Conservation (phyloP, 2,329 filamentous ascomycete genomes). For the Lithohypha guttulata region DNA sequence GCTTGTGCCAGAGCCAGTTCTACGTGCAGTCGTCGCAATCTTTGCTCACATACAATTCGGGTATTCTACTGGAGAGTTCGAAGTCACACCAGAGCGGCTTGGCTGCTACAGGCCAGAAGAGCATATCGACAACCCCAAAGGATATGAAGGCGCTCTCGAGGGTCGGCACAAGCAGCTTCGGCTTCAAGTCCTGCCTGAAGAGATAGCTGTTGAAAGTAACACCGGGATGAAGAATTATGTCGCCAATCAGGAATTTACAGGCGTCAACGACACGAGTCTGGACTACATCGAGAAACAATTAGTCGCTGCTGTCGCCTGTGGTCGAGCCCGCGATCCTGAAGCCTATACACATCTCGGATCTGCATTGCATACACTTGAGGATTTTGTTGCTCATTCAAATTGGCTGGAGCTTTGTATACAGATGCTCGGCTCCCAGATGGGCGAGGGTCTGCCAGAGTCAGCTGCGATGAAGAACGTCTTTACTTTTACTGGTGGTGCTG, state of each 20-base stretch:
- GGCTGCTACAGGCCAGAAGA: constrained; percentile 43
- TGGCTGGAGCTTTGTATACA: constrained; percentile 7
- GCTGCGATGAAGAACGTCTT: constrained; percentile 6
- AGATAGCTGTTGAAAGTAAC: constrained; percentile 1
- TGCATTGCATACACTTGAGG: constrained; percentile 6
- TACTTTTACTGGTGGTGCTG: constrained; percentile 3
- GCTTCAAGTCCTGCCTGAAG: constrained; percentile 3
- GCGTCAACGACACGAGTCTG: constrained; percentile 6
- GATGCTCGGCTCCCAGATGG: constrained; percentile 5
- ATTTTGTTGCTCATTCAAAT: constrained; percentile 8
- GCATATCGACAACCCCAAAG: constrained; percentile 51
- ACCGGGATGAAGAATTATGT: constrained; percentile 8
- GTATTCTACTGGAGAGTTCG: constrained; percentile 47
- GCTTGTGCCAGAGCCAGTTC: constrained; percentile 43
- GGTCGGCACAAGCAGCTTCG: not conserved
- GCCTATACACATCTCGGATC: constrained; percentile 7
- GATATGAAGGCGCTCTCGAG: constrained; percentile 47
- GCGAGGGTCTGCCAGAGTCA: not conserved
- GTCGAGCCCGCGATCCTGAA: constrained; percentile 4
- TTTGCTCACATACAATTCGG: constrained; percentile 47
- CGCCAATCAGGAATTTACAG: constrained; percentile 3
- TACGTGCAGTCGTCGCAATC: constrained; percentile 45
- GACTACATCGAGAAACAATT: constrained; percentile 9
- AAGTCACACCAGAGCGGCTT: constrained; percentile 43
- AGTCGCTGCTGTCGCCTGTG: constrained; percentile 6